These are phyloP conservation scores for Candida sp. DNA, from an alignment of 1,139 yeast genomes.

Conservation along the genomic window DNA sequence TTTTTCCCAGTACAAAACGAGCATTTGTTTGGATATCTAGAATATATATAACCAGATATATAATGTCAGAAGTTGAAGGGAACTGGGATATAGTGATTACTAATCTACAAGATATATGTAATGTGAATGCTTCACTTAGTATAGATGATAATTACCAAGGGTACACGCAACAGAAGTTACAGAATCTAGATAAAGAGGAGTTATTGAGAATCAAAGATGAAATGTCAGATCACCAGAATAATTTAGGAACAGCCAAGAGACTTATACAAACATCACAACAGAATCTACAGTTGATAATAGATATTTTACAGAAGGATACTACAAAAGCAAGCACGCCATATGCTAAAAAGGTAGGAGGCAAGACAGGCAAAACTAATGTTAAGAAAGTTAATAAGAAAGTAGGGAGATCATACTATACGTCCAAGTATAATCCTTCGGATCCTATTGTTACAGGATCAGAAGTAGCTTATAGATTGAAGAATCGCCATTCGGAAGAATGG, in stretches of 20 bases:
- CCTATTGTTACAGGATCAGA: constrained; percentile 70
- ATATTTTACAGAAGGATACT: constrained; percentile 15
- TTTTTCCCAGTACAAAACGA: no score
- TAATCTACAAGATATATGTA: constrained; percentile 65
- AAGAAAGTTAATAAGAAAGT: constrained; percentile 26
- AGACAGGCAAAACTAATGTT: constrained; percentile 3
- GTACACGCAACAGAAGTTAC: constrained; percentile 10
- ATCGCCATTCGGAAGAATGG: constrained; percentile 83
- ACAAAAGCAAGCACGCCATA: constrained; percentile 1
- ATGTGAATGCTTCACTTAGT: constrained; percentile 51
- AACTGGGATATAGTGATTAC: constrained; percentile 69
- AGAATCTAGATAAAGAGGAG: constrained; percentile 20
- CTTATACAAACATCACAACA: constrained; percentile 40
- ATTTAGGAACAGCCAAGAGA: constrained; percentile 54
- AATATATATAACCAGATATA: no score
- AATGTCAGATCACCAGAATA: constrained; percentile 51
- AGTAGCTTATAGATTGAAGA: constrained; percentile 80
- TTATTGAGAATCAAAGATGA: constrained; percentile 37
- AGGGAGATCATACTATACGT: constrained; percentile 40
- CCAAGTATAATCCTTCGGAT: constrained; percentile 55
- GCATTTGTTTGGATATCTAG: no score
- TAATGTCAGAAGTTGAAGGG: constrained; percentile 37
- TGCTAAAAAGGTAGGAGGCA: constrained; percentile 1
- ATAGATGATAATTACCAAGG: constrained; percentile 45
- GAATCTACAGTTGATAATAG: constrained; percentile 32